Conservation (phyloP, 2,329 filamentous ascomycete genomes). For the Aspergillus sp. region DNA sequence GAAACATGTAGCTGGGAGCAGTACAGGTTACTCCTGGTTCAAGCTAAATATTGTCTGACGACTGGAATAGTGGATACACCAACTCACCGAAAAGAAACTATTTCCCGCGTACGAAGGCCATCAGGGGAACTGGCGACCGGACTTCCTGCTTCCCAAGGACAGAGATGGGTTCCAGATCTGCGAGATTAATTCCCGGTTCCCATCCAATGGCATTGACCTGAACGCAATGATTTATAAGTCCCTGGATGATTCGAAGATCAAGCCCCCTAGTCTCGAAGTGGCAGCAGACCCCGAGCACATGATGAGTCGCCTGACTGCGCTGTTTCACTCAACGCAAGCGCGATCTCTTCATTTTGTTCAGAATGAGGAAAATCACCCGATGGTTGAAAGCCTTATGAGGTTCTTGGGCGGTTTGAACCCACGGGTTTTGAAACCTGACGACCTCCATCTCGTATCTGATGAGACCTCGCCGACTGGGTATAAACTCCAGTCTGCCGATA, state of each 20-base stretch:
- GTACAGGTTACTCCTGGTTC: not conserved
- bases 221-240: not conserved
- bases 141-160: slow-evolving; percentile 11
- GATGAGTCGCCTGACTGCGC: not conserved
- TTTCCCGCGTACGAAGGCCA: slow-evolving; percentile 11
- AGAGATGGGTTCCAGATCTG: slow-evolving; percentile 14
- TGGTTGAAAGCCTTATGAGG: not conserved
- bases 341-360: slow-evolving; percentile 1
- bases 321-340: not conserved
- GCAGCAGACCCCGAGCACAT: slow-evolving; percentile 5
- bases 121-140: slow-evolving; percentile 20
- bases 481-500: slow-evolving; percentile 9
- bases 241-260: not conserved
- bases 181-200: slow-evolving; percentile 19
- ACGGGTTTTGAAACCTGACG: not conserved
- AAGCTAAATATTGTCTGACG: too few species aligned
- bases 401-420: not conserved
- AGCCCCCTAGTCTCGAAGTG: not conserved
- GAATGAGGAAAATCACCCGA: not conserved
- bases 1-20: too few species aligned
- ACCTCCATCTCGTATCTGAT: not conserved
- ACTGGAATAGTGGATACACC: slow-evolving; percentile 6
- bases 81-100: not conserved
- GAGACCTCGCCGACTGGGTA: not conserved
- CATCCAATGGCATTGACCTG: slow-evolving; percentile 2